Evolutionary conservation across 1,284 basidiomycete species (phyloP).

Genomic region (Microbotryomycetes sp.): DNA sequence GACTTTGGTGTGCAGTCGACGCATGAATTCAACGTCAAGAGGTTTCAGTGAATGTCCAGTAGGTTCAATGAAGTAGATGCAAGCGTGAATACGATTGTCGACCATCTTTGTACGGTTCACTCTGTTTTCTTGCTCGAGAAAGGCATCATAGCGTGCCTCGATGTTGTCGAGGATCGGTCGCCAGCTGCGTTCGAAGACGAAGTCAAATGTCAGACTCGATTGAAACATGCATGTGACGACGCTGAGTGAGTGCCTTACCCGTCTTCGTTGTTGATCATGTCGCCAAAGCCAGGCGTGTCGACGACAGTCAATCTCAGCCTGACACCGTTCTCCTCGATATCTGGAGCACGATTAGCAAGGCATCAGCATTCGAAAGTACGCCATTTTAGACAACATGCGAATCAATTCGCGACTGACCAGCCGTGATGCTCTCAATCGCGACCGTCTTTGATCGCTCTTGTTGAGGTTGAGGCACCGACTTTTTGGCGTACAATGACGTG

Average conservation of each 20-base stretch:
- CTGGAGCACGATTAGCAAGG: constrained; percentile 45
- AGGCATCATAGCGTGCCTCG: constrained; percentile 90
- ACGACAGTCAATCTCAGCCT: constrained; percentile 92
- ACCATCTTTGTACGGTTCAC: constrained; percentile 79
- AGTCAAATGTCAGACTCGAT: too few species aligned
- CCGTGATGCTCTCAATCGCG: constrained; percentile 90
- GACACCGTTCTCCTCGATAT: constrained; percentile 96
- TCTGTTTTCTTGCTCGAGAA: constrained; percentile 94
- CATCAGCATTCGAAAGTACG: background rate
- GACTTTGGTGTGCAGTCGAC: constrained; percentile 87
- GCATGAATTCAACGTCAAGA: constrained; percentile 97
- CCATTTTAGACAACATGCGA: constrained; percentile 1
- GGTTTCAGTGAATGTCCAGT: constrained; percentile 97
- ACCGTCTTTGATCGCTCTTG: constrained; percentile 85
- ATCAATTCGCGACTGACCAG: constrained; percentile 65
- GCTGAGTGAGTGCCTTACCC: constrained; percentile 51
- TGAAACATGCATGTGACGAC: too few species aligned
- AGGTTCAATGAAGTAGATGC: constrained; percentile 95
- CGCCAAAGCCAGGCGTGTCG: constrained; percentile 92
- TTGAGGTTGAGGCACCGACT: constrained; percentile 68
- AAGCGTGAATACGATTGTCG: constrained; percentile 72
- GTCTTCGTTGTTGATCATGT: constrained; percentile 96
- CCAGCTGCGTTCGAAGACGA: too few species aligned
- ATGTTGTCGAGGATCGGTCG: constrained; percentile 96
- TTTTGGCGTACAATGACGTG: constrained; percentile 82